These are phyloP conservation scores for Buddleja alternifolia DNA, from an alignment of 257 asterid genomes.

Conservation along the genomic window DNA sequence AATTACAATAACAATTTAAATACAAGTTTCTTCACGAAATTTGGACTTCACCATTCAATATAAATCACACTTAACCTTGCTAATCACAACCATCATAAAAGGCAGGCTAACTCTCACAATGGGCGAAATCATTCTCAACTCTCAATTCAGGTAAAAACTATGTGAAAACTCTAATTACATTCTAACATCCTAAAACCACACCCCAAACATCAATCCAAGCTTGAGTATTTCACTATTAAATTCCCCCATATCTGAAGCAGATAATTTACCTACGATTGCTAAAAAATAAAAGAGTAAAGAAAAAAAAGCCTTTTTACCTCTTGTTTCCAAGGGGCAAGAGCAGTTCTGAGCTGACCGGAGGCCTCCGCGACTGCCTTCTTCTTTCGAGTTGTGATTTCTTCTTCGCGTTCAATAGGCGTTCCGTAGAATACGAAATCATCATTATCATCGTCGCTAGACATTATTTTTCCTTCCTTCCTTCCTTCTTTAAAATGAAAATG, in stretches of 20 bases:
- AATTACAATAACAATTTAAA: slow-evolving; percentile 5
- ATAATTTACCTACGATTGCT: background rate
- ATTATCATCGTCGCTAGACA: slow-evolving; percentile 79
- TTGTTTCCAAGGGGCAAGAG: slow-evolving; percentile 89
- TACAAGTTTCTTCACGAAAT: slow-evolving; percentile 18
- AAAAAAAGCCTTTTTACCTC: slow-evolving; percentile 48
- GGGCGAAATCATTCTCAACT: background rate
- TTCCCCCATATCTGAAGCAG: background rate
- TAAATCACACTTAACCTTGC: background rate
- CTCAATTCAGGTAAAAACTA: background rate
- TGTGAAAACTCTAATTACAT: background rate
- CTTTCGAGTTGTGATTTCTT: slow-evolving; percentile 79
- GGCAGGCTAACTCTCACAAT: background rate
- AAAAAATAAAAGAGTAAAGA: background rate
- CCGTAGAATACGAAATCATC: slow-evolving; percentile 78
- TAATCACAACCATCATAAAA: background rate
- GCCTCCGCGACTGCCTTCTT: slow-evolving; percentile 89
- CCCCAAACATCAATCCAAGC: background rate
- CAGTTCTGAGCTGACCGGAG: slow-evolving; percentile 83
- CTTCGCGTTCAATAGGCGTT: slow-evolving; percentile 88
- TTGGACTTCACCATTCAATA: background rate
- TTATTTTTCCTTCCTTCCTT: background rate
- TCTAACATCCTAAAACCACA: background rate
- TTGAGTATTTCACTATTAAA: background rate
- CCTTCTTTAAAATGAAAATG: background rate